Conservation (phyloP, 345 rosid species). For the Ricinus communis region DNA sequence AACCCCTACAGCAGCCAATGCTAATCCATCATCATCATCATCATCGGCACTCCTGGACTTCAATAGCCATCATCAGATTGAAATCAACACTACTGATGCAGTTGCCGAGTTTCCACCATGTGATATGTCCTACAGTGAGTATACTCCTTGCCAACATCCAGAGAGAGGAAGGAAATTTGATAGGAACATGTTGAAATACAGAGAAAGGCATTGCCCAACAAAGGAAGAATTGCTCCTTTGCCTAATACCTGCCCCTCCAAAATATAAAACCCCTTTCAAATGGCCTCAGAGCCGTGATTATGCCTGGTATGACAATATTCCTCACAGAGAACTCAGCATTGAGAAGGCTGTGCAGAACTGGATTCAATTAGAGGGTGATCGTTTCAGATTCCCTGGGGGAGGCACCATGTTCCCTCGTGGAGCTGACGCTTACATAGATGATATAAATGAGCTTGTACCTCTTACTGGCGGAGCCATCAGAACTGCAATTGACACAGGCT, state of each 20-base stretch:
- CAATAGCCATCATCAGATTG: conserved; percentile 67
- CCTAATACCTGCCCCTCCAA: conserved; percentile 91
- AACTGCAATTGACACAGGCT: conserved; percentile 94
- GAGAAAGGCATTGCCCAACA: conserved; percentile 89
- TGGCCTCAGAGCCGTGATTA: conserved; percentile 98
- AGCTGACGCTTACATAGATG: conserved; percentile 93
- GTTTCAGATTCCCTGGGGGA: conserved; percentile 94
- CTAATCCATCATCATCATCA: conserved; percentile 32
- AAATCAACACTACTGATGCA: conserved; percentile 37
- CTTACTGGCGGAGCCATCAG: conserved; percentile 71
- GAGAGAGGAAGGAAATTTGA: conserved; percentile 72
- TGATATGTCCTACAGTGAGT: conserved; percentile 68
- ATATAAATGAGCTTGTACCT: conserved; percentile 71
- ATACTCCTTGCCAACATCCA: conserved; percentile 85
- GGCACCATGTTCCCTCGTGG: conserved; percentile 96
- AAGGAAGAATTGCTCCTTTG: conserved; percentile 70
- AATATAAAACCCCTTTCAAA: conserved; percentile 88
- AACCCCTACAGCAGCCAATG: conserved; percentile 23
- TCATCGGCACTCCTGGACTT: conserved; percentile 50
- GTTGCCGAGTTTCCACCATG: conserved; percentile 58
- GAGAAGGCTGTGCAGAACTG: conserved; percentile 98
- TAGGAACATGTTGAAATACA: conserved; percentile 73
- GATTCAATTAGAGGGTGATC: conserved; percentile 91
- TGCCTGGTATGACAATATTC: conserved; percentile 95
- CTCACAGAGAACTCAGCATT: conserved; percentile 88